Evolutionary conservation across 169 alveolate species (phyloP).

Genomic region (Plasmodium adleri): DNA sequence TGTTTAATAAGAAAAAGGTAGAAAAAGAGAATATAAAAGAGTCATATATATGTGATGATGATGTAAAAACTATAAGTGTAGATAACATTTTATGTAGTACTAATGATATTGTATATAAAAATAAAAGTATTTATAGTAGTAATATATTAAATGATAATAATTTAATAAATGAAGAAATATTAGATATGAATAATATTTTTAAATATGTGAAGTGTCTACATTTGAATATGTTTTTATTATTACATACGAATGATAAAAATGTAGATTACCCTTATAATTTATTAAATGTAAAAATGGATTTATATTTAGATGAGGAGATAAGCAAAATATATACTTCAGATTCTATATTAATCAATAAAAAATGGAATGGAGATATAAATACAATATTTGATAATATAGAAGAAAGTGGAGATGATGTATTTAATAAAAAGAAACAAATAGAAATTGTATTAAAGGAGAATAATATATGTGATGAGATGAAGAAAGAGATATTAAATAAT

Average conservation of each 20-base stretch:
- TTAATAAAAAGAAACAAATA: background rate
- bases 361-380: conserved; percentile 9
- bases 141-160: background rate
- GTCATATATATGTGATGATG: background rate
- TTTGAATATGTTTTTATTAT: conserved; percentile 20
- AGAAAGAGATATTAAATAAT: background rate
- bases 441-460: background rate
- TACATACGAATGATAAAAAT: conserved; percentile 25
- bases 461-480: background rate
- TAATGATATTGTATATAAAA: background rate
- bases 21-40: background rate
- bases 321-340: conserved; percentile 17
- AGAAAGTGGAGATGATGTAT: background rate
- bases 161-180: too few relatives aligned
- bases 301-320: background rate
- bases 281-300: conserved; percentile 4
- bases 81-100: background rate
- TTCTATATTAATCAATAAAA: conserved; percentile 23
- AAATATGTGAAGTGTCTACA: conserved; percentile 11
- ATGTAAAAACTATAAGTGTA: background rate
- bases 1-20: background rate
- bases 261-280: conserved; percentile 32
- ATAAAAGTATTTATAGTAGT: background rate
- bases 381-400: background rate
- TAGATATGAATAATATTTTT: background rate